These are phyloP conservation scores for Biscogniauxia sp. DNA, from an alignment of 2,329 filamentous ascomycete genomes.

Conservation along the genomic window DNA sequence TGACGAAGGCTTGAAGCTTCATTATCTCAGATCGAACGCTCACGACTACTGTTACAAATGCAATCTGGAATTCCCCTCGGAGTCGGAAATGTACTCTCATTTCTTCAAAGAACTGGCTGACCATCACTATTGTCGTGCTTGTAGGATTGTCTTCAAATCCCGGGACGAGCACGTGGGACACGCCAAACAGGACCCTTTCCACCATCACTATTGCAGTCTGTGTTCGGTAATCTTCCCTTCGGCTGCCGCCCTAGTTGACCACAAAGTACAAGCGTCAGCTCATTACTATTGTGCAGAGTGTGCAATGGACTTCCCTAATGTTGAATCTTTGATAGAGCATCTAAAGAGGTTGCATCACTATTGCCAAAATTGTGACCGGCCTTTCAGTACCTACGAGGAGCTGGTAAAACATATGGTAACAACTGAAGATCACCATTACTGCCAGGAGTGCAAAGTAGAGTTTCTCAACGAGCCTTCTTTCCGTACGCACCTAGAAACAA, in stretches of 20 bases:
- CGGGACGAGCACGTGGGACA: not conserved
- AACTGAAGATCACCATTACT: conserved; percentile 1
- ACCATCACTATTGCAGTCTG: not conserved
- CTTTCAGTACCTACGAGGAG: not conserved
- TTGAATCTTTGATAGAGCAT: conserved; percentile 2
- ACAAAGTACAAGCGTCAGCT: not conserved
- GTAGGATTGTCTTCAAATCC: not conserved
- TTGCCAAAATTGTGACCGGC: not conserved
- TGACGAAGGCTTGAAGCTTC: not conserved
- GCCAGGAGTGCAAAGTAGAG: conserved; percentile 2
- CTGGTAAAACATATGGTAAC: not conserved
- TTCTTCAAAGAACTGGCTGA: not conserved
- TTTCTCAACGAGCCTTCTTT: not conserved
- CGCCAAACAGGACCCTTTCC: not conserved
- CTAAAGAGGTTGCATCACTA: conserved; percentile 1
- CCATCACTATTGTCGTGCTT: conserved; percentile 4
- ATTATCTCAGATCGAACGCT: conserved; percentile 3
- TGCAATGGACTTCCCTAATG: conserved; percentile 3
- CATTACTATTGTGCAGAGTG: conserved; percentile 8
- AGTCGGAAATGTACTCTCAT: not conserved
- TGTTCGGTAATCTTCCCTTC: too few relatives aligned
- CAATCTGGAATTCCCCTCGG: not conserved
- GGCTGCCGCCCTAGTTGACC: not conserved
- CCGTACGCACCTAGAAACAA: not conserved
- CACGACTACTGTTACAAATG: conserved; percentile 4